These are phyloP conservation scores for Porphyrellus cyaneotinctus DNA, from an alignment of 768 basidiomycete genomes.

Conservation along the genomic window DNA sequence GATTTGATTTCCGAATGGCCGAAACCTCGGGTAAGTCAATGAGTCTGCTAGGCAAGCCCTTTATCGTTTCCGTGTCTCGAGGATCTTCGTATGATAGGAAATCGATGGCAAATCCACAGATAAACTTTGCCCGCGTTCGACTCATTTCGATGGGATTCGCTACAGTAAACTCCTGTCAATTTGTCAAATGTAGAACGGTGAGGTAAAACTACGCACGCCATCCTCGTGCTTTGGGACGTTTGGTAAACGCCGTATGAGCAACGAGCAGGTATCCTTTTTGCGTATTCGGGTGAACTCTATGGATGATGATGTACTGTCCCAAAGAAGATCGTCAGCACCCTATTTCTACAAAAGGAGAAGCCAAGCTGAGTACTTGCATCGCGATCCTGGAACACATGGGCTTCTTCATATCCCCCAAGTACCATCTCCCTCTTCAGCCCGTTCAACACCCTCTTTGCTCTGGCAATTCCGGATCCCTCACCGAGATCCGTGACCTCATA, in stretches of 20 bases:
- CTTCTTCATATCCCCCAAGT: conserved; percentile 80
- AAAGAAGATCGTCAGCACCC: conserved; percentile 2
- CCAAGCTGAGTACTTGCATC: conserved; percentile 55
- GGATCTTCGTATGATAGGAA: conserved; percentile 57
- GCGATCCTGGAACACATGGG: conserved; percentile 95
- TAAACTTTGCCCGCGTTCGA: conserved; percentile 72
- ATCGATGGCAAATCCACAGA: conserved; percentile 73
- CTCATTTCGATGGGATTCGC: conserved; percentile 83
- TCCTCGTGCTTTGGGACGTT: conserved; percentile 77
- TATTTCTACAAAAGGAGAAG: background rate
- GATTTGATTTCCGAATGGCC: conserved; percentile 59
- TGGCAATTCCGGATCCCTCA: conserved; percentile 53
- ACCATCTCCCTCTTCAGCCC: conserved; percentile 90
- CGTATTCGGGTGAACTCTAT: conserved; percentile 85
- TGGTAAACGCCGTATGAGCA: conserved; percentile 88
- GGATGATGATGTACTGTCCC: conserved; percentile 86
- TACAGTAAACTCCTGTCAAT: conserved; percentile 27
- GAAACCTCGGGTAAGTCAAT: conserved; percentile 57
- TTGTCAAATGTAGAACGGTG: background rate
- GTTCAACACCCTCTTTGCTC: conserved; percentile 72
- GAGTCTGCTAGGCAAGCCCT: conserved; percentile 70
- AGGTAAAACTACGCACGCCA: conserved; percentile 48
- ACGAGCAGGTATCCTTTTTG: conserved; percentile 92
- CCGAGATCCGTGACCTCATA: conserved; percentile 68
- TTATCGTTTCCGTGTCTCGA: conserved; percentile 50